Percentiles rank a stretch among this genome's conserved stretches.
phyloP scores from a whole-genome alignment of 495 filamentous ascomycete species.

The Penicillium malachiteum region DNA sequence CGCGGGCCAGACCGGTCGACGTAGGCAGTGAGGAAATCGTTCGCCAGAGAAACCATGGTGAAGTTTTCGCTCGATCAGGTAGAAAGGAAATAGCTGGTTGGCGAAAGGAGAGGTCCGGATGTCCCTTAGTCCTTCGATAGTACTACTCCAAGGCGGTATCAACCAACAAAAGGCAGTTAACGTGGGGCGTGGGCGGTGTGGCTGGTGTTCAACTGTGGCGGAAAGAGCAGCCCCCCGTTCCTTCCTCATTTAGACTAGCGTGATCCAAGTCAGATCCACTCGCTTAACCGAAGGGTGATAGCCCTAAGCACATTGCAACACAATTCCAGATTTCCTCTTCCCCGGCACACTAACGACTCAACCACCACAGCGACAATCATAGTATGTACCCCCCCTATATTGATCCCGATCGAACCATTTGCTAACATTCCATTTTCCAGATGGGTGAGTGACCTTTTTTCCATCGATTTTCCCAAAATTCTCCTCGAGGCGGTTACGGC shows the following conservation, averaged over 20 bases:
- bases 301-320: slow-evolving; percentile 50
- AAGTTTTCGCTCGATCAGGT: not conserved
- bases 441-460: slow-evolving; percentile 55
- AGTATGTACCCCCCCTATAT: slow-evolving; percentile 42
- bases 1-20: slow-evolving; percentile 55
- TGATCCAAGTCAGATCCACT: slow-evolving; percentile 29
- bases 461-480: slow-evolving; percentile 20
- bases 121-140: no score
- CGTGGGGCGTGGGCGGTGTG: slow-evolving; percentile 9
- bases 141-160: no score
- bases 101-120: no score
- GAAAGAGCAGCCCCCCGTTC: not conserved
- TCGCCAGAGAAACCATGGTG: slow-evolving; percentile 62
- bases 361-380: slow-evolving; percentile 56
- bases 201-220: slow-evolving; percentile 17
- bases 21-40: slow-evolving; percentile 61
- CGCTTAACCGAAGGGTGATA: slow-evolving; percentile 51
- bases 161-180: not conserved
- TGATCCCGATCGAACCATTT: slow-evolving; percentile 16
- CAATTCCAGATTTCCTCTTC: slow-evolving; percentile 45
- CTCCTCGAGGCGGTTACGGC: slow-evolving; percentile 34
- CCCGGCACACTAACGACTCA: slow-evolving; percentile 44
- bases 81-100: not conserved
- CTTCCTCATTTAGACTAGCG: slow-evolving; percentile 28
- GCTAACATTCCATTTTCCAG: slow-evolving; percentile 40